phyloP scores from a whole-genome alignment of 2,329 filamentous ascomycete genomes.

The Aspergillus thermomutatus region DNA sequence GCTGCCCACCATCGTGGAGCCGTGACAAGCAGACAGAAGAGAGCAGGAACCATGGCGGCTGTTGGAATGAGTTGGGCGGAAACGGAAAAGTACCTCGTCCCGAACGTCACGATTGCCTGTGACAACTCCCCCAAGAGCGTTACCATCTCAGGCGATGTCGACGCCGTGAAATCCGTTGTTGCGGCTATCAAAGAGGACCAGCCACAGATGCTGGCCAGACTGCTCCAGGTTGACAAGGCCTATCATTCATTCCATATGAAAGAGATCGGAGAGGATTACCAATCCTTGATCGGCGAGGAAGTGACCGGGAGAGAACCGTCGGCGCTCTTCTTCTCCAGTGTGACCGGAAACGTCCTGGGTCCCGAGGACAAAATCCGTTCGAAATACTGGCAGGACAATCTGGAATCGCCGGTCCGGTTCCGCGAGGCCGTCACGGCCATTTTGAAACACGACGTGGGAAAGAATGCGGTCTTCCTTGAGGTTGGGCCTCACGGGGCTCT shows the following conservation, averaged over 20 bases:
- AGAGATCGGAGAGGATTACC: constrained; percentile 8
- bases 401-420: constrained; percentile 20
- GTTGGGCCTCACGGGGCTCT: constrained; percentile 38
- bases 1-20: constrained; percentile 9
- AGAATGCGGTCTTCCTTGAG: constrained; percentile 25
- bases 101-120: constrained; percentile 9
- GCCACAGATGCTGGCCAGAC: constrained; percentile 6
- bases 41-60: constrained; percentile 11
- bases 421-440: constrained; percentile 5
- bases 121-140: constrained; percentile 15
- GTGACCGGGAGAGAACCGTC: neutral
- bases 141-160: constrained; percentile 15
- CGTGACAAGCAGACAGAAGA: neutral
- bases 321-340: constrained; percentile 13
- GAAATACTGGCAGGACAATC: constrained; percentile 19
- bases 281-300: neutral
- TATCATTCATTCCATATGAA: constrained; percentile 22
- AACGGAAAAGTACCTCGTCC: neutral
- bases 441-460: constrained; percentile 1
- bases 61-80: constrained; percentile 5
- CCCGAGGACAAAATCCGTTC: neutral
- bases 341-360: neutral
- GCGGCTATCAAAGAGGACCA: constrained; percentile 6
- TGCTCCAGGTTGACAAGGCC: constrained; percentile 17
- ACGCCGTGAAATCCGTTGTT: constrained; percentile 1